A percentile compares a stretch with the other conserved stretches of the same genome.
Conservation (phyloP, 2,329 filamentous ascomycete species). For the Knufia petricola region DNA sequence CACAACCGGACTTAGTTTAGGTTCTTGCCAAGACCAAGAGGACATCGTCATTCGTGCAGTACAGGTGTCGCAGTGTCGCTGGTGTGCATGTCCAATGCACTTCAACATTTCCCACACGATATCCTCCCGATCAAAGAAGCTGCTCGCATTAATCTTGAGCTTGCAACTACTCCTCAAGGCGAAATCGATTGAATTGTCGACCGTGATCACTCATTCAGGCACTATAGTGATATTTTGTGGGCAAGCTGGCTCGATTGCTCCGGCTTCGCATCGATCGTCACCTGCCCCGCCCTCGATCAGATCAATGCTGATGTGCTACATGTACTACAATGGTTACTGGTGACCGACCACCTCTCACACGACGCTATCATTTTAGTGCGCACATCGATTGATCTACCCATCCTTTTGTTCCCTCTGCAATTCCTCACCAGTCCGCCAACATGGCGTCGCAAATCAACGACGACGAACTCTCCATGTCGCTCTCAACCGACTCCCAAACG, state of each 20-base stretch:
- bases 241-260: too few relatives aligned
- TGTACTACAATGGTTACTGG: constrained; percentile 18
- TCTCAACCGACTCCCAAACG: constrained; percentile 23
- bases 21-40: too few relatives aligned
- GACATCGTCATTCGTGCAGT: neutral
- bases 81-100: too few relatives aligned
- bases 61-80: too few relatives aligned
- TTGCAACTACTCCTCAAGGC: neutral
- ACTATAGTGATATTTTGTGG: too few relatives aligned
- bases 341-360: constrained; percentile 9
- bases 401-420: neutral
- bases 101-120: neutral
- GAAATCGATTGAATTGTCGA: too few relatives aligned
- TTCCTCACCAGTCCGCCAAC: constrained; percentile 10
- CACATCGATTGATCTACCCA: neutral
- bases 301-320: constrained; percentile 10
- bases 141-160: neutral
- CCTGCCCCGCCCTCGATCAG: neutral
- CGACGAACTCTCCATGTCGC: constrained; percentile 31
- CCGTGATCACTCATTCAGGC: too few relatives aligned
- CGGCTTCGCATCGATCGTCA: neutral
- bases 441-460: constrained; percentile 31
- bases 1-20: too few relatives aligned
- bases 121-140: neutral
- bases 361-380: neutral